Conservation (phyloP, 441 rosid species). For the Pelargonium australe region DNA sequence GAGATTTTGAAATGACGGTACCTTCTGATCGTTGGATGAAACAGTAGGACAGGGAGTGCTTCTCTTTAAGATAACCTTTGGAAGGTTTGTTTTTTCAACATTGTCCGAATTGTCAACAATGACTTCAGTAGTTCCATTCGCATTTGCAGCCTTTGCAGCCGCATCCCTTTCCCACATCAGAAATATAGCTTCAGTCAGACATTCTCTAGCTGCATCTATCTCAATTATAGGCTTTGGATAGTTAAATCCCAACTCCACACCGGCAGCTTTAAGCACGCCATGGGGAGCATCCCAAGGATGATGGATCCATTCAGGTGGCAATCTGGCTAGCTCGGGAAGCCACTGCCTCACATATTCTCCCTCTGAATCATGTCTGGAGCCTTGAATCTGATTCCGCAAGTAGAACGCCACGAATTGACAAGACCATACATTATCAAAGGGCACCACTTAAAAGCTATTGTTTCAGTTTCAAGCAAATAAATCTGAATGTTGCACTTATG, state of each 20-base stretch:
- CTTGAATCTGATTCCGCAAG: constrained; percentile 56
- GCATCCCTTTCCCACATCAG: constrained; percentile 94
- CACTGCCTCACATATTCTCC: constrained; percentile 92
- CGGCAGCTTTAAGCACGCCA: constrained; percentile 84
- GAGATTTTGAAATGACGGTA: constrained; percentile 40
- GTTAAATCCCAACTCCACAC: constrained; percentile 89
- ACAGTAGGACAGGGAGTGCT: constrained; percentile 33
- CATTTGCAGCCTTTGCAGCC: constrained; percentile 80
- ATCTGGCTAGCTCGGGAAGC: constrained; percentile 95
- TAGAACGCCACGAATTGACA: not conserved
- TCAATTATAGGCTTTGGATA: constrained; percentile 80
- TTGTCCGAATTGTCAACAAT: constrained; percentile 77
- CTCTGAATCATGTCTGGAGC: constrained; percentile 56
- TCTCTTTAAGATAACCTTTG: constrained; percentile 37
- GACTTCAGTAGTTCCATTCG: constrained; percentile 87
- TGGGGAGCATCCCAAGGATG: constrained; percentile 98
- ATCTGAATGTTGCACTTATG: too few species aligned
- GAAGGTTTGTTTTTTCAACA: constrained; percentile 30
- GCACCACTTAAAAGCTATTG: too few species aligned
- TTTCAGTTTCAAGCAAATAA: too few species aligned
- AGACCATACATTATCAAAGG: too few species aligned
- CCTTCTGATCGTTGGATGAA: constrained; percentile 77
- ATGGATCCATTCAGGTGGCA: constrained; percentile 94
- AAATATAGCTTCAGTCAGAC: constrained; percentile 75
- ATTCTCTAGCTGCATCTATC: constrained; percentile 70